A percentile compares a stretch with the other conserved stretches of the same genome.
phyloP scores from a whole-genome alignment of 2,329 filamentous ascomycete genomes.

The Venturia pyrina region DNA sequence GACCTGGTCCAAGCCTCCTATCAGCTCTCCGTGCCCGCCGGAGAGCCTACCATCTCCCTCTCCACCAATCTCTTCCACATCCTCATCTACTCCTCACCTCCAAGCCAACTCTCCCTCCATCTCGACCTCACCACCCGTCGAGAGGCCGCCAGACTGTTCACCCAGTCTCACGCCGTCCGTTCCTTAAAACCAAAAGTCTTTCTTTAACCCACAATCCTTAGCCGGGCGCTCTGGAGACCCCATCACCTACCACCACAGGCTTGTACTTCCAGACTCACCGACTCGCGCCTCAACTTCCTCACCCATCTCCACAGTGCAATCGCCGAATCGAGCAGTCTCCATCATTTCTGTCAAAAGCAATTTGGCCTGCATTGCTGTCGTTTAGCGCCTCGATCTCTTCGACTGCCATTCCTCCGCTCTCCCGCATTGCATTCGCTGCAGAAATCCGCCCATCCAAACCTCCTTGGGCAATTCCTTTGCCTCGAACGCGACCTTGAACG shows the following conservation, averaged over 20 bases:
- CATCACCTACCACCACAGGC: constrained; percentile 1
- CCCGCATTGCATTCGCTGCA: neutral
- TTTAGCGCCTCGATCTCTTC: neutral
- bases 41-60: neutral
- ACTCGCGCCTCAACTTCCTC: neutral
- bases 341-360: neutral
- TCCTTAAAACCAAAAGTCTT: neutral
- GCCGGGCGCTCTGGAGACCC: neutral
- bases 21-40: neutral
- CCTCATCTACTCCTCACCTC: neutral
- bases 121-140: constrained; percentile 1
- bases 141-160: constrained; percentile 1
- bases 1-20: neutral
- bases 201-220: constrained; percentile 1
- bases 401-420: neutral
- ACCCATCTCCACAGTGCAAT: neutral
- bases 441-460: neutral
- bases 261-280: constrained; percentile 3
- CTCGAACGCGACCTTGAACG: neutral
- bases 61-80: neutral
- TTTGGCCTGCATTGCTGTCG: neutral
- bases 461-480: neutral
- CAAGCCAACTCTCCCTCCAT: neutral
- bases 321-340: neutral
- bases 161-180: constrained; percentile 3